Base-by-base conservation (phyloP, 202 grass and related monocot genomes). In the Bolboschoenoplectus hybrid region DNA sequence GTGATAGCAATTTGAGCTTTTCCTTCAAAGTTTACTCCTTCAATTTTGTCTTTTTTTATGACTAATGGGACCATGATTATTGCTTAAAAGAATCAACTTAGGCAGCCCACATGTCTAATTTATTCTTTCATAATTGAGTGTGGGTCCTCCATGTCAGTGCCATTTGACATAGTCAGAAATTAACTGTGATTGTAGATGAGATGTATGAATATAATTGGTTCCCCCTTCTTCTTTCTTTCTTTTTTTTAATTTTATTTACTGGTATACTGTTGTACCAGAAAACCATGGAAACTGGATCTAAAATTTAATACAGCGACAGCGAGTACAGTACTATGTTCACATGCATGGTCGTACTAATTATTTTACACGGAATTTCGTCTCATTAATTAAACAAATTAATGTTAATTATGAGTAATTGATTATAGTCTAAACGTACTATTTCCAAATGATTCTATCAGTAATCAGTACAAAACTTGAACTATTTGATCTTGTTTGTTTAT, bases 241-340 rank as follows among this genome's bases (percentile, higher is more conserved):
- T 73, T 71, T 73, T 20, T 32, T 60, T 60, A 16, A 6, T 61
- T 49, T 49, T 72, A 72, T 47, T 72, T 55, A 55, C 74, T 39
- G 35, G 39, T 16, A 34, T 57, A 51, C 72, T 36, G 72, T 76
- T 36, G 72, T 76, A 57, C 12, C 32, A 78, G 74, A 78, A 77
- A 78, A 34, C 13, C 32, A 52, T 36, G 8, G 41, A 67, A 82
- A 2, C 26, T 26, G 63, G 60, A 82, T 82, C 61, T 67, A 50
- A 14, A 40, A 66, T 51, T 82, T 46, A 82, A 82, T 66, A 55
- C 40, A 7, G 57, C 61, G 3, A 66, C 52, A 58, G 4, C 19
- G 6, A 43, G 12, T 36, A 49, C 61, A 66, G 11, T 16, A 13
- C 26, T 61, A 58, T 10, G 12, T 51, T 41, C 80, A 82, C 76